Evolutionary conservation across 768 basidiomycete genomes (phyloP), one percentile per base, ranked within the genome.

Genomic region (Lenzites betulinus): DNA sequence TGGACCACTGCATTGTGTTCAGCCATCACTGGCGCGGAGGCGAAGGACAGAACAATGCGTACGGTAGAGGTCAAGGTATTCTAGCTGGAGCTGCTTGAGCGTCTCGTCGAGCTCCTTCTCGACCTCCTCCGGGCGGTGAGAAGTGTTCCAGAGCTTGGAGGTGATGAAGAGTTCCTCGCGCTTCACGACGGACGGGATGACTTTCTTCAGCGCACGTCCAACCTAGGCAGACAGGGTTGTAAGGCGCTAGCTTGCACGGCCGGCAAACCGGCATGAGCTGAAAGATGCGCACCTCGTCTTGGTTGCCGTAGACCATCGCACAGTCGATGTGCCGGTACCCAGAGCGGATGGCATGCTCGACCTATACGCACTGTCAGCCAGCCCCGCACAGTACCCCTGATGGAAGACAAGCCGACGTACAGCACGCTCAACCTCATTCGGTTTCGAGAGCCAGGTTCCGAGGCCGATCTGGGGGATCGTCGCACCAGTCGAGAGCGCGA

Each of bases 311-410:
- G 48, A 90, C 78, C 82, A 83, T 82, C 3, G 92, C 93, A 20
- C 90, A 81, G 73, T 95, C 93, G 64, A 95, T 83, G 74, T 95
- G 93, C 50, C 90, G 81, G 72, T 93, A 94, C 1, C 92, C 92
- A 28, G 82, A 81, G 53, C 81, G 78, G 35, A 95, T 80, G 28
- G 93, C 92, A 65, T 79, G 78, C 71, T 90, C 88, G 51, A 91
- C 89, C 90, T 91, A 25, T 11, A 44, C 44, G 48, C n/a, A n/a
- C 16, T 15, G 52, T 60, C 58, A 54, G 55, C 11, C n/a, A 55
- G 69, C 76, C 42, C 44, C 23, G 20, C 23, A 22, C 12, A 3
- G 2, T 4, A 30, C 52, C 22, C 22, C 13, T 16, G 20, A 15
- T 26, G 11, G 36, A 20, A 9, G 18, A 23, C 26, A n/a, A 42